Evolutionary conservation across 2,329 filamentous ascomycete species (phyloP).

Genomic region (Arachnomyces sp.): DNA sequence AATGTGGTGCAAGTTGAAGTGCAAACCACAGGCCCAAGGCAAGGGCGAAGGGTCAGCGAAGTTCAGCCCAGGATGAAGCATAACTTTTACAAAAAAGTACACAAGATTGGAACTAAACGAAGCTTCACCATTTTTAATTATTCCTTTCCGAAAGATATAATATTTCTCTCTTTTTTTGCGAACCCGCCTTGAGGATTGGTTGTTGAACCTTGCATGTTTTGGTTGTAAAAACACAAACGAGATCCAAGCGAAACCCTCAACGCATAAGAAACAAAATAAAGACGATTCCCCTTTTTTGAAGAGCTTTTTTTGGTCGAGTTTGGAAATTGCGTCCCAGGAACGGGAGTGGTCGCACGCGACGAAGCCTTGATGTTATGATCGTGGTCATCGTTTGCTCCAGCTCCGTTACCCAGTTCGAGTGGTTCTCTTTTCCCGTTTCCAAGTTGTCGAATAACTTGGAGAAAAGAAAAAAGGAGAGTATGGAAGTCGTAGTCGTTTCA

Average conservation of each 20-base stretch:
- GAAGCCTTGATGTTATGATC: constrained; percentile 66
- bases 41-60: background rate
- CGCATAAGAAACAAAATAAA: constrained; percentile 38
- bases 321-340: constrained; percentile 18
- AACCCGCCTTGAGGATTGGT: constrained; percentile 51
- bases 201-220: constrained; percentile 72
- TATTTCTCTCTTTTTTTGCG: constrained; percentile 16
- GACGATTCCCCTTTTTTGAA: background rate
- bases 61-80: background rate
- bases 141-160: constrained; percentile 23
- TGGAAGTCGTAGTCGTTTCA: constrained; percentile 1
- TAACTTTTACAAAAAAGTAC: constrained; percentile 1
- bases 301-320: background rate
- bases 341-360: constrained; percentile 32
- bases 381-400: constrained; percentile 31
- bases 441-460: background rate
- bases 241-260: constrained; percentile 57
- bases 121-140: background rate
- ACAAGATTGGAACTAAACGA: constrained; percentile 1
- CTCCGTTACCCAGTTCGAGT: constrained; percentile 23
- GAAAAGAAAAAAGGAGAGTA: constrained; percentile 2
- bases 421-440: constrained; percentile 9
- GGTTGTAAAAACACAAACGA: constrained; percentile 75
- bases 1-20: constrained; percentile 58
- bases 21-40: constrained; percentile 30